Evolutionary conservation across 345 rosid species (phyloP).

Genomic region (Microthlaspi erraticum): DNA sequence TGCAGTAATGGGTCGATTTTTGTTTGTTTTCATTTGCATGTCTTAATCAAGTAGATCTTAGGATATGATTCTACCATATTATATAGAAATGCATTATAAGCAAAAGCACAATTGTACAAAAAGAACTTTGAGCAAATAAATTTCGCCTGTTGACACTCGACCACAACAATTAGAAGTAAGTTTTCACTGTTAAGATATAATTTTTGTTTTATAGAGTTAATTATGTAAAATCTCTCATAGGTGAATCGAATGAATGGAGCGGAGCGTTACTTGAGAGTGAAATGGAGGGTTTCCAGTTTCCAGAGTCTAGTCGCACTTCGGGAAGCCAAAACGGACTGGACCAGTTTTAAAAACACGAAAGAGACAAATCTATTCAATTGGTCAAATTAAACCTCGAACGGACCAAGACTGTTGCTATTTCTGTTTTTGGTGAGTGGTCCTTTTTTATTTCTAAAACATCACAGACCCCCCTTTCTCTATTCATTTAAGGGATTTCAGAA

Average conservation of each 20-base stretch:
- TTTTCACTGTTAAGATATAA: not conserved
- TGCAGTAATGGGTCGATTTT: not conserved
- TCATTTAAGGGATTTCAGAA: not conserved
- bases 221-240: not conserved
- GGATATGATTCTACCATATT: conserved; percentile 1
- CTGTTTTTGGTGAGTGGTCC: conserved; percentile 47
- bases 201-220: no score
- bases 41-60: conserved; percentile 32
- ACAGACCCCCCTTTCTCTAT: conserved; percentile 16
- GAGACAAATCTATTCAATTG: conserved; percentile 44
- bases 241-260: conserved; percentile 32
- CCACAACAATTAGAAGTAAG: not conserved
- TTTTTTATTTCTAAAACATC: conserved; percentile 31
- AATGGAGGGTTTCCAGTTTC: conserved; percentile 24
- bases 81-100: not conserved
- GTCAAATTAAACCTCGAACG: conserved; percentile 48
- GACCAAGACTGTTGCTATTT: conserved; percentile 43
- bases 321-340: conserved; percentile 43
- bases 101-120: not conserved
- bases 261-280: conserved; percentile 32
- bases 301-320: conserved; percentile 35
- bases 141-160: not conserved
- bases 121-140: not conserved
- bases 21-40: conserved; percentile 15
- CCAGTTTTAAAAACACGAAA: conserved; percentile 42